Base-by-base conservation (phyloP, 495 filamentous ascomycete species). In the Trichoderma asperelloides region DNA sequence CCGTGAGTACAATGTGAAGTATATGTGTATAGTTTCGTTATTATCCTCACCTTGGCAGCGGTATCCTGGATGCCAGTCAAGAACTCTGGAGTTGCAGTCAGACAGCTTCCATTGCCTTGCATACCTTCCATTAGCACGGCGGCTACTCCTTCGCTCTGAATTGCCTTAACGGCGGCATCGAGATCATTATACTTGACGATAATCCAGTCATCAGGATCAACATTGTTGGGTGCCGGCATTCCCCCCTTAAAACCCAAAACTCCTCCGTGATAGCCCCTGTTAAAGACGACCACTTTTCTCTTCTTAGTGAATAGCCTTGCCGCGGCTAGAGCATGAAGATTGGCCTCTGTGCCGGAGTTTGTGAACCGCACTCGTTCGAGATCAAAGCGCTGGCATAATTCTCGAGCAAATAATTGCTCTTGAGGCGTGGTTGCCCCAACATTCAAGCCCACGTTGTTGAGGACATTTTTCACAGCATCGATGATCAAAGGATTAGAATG, bases 91-190 rank as follows among this genome's bases (percentile, higher is more conserved):
- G 63, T 75, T 0, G 75, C 84, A 1, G 75, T 73, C 27, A 84
- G 80, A 64, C 79, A 79, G 0, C 86, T 85, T 1, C 84, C 85
- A 27, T 78, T 76, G 0, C 81, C 84, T 69, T 87, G 85, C 78
- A 90, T 83, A 11, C 78, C 76, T 69, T 89, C 87, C 0, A 89
- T 76, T 11, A 90, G 66, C 30, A 89, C 83, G 0, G 81, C 85
- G 3, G 85, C 86, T 0, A 87, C 68, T 1, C 71, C 70, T 13
- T 74, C 71, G 3, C 55, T 63, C 15, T 67, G 62, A n/a, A 85
- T 73, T 1, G 76, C 71, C 13, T 68, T 68, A 41, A 72, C 71
- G 37, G 81, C 81, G 0, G 72, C 65, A 11, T 71, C 72, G 1
- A 77, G 66, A 62, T 87, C 79, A 62, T 88, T 88, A 66, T 81